Percentiles rank a stretch among this genome's conserved stretches.
Evolutionary conservation across 306 rosid genomes (phyloP).

Genomic region (Cucumis hystrix): DNA sequence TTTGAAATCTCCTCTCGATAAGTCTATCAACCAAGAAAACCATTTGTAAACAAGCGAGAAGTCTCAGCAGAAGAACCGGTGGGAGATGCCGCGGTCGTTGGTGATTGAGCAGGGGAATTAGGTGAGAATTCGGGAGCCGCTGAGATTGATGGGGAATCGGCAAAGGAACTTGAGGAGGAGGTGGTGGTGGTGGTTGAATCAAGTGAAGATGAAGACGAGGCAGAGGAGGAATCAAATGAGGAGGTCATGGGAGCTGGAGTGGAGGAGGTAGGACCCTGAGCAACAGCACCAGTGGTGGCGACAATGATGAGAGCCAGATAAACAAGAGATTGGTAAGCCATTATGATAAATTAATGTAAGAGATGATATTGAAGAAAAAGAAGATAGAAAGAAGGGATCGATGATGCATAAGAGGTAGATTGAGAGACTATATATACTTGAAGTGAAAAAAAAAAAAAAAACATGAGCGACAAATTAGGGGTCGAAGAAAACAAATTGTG

Average conservation of each 20-base stretch:
- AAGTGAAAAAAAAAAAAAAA: no score
- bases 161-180: no score
- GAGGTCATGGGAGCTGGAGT: background rate
- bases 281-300: background rate
- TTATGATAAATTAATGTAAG: background rate
- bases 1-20: background rate
- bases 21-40: background rate
- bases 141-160: background rate
- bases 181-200: no score
- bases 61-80: background rate
- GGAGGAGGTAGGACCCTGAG: background rate
- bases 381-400: background rate
- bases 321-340: background rate
- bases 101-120: background rate
- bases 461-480: background rate
- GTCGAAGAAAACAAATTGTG: background rate
- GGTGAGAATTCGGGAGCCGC: background rate
- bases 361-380: background rate
- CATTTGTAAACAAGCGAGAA: background rate
- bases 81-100: background rate
- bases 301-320: background rate
- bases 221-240: background rate
- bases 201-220: no score
- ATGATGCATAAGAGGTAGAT: background rate
- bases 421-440: background rate